Evolutionary conservation across 2,329 filamentous ascomycete genomes (phyloP).

Genomic region (Sarocladium kiliense): DNA sequence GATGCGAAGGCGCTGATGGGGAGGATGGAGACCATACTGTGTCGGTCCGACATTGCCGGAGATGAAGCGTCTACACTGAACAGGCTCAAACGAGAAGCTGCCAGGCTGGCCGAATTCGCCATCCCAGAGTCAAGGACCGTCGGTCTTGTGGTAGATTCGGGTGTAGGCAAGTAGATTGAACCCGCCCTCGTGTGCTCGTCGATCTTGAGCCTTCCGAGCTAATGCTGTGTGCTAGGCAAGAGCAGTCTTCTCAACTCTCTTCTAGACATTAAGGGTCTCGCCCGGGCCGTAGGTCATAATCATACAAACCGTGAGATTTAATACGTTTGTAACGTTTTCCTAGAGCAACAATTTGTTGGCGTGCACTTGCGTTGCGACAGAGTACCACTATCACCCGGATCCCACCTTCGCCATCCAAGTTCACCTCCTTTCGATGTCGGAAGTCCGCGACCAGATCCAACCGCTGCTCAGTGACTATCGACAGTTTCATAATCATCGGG

Average conservation of each 20-base stretch:
- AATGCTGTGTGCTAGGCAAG: slow-evolving; percentile 28
- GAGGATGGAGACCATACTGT: slow-evolving; percentile 25
- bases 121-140: slow-evolving; percentile 34
- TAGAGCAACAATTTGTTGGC: slow-evolving; percentile 39
- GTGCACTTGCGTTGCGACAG: slow-evolving; percentile 43
- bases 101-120: slow-evolving; percentile 28
- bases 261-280: slow-evolving; percentile 33
- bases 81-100: slow-evolving; percentile 26
- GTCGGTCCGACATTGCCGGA: slow-evolving; percentile 26
- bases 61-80: slow-evolving; percentile 34
- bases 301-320: not conserved
- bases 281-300: slow-evolving; percentile 32
- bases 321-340: not conserved
- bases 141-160: slow-evolving; percentile 43
- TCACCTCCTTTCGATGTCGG: slow-evolving; percentile 24
- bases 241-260: slow-evolving; percentile 45
- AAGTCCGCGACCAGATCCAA: slow-evolving; percentile 27
- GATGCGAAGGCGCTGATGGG: slow-evolving; percentile 27
- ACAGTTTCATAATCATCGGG: slow-evolving; percentile 23
- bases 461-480: slow-evolving; percentile 32
- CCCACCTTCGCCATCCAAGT: slow-evolving; percentile 28
- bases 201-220: not conserved
- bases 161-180: slow-evolving; percentile 29
- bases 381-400: slow-evolving; percentile 34
- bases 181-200: not conserved